phyloP scores from a whole-genome alignment of 2,329 filamentous ascomycete genomes.

The Clarireedia homoeocarpa region DNA sequence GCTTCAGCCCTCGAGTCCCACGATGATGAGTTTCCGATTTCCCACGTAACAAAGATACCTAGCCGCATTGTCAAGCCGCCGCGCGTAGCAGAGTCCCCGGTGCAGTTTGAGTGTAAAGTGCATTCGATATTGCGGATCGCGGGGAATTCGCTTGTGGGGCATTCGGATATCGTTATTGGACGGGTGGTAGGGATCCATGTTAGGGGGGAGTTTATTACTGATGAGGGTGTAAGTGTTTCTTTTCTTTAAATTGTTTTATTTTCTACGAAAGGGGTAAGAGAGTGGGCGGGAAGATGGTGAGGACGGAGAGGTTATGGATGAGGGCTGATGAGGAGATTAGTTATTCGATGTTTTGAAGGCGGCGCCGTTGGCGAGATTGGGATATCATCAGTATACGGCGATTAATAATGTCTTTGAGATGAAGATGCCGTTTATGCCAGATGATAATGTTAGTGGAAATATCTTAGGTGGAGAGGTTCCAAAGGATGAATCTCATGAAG shows the following conservation, averaged over 20 bases:
- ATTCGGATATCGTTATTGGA: slow-evolving; percentile 16
- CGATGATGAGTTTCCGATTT: slow-evolving; percentile 2
- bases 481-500: neutral
- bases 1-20: neutral
- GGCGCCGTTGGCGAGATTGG: slow-evolving; percentile 11
- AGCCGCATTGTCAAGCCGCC: slow-evolving; percentile 11
- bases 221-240: neutral
- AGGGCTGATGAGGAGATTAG: neutral
- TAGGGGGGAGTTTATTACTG: slow-evolving; percentile 14
- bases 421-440: slow-evolving; percentile 14
- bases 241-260: neutral
- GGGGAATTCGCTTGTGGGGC: slow-evolving; percentile 11
- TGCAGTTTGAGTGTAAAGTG: slow-evolving; percentile 13
- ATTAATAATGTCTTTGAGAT: slow-evolving; percentile 13
- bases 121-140: slow-evolving; percentile 13
- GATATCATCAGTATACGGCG: slow-evolving; percentile 16
- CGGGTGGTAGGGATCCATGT: slow-evolving; percentile 15
- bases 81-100: slow-evolving; percentile 14
- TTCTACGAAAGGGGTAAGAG: too few relatives aligned
- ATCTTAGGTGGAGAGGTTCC: neutral
- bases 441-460: slow-evolving; percentile 12
- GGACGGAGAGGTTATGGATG: neutral
- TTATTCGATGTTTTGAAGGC: slow-evolving; percentile 17
- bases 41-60: slow-evolving; percentile 8
- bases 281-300: too few relatives aligned